Evolutionary conservation across 768 basidiomycete genomes (phyloP).

Genomic region (Kwoniella mangroviensis): DNA sequence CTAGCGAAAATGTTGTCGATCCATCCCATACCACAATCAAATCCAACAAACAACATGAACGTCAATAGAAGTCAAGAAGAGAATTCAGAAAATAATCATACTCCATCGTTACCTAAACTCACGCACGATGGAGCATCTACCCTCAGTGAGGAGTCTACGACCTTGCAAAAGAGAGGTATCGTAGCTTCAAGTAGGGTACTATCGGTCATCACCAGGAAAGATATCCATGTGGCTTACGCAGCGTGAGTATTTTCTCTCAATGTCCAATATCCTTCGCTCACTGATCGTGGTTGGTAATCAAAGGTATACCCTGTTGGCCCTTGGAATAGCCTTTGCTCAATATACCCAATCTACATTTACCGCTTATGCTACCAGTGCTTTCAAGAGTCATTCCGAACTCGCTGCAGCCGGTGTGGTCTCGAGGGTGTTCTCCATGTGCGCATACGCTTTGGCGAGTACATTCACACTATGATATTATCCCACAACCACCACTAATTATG

Average conservation of each 20-base stretch:
- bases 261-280: background rate
- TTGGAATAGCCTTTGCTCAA: conserved; percentile 17
- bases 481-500: background rate
- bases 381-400: conserved; percentile 17
- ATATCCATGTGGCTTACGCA: conserved; percentile 18
- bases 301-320: background rate
- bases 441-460: conserved; percentile 10
- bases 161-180: conserved; percentile 17
- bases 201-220: conserved; percentile 9
- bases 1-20: background rate
- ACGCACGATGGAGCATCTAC: conserved; percentile 3
- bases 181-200: conserved; percentile 10
- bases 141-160: conserved; percentile 4
- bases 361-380: conserved; percentile 21
- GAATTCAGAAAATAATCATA: background rate
- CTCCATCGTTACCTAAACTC: background rate
- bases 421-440: conserved; percentile 14
- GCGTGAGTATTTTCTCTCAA: background rate
- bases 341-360: conserved; percentile 10
- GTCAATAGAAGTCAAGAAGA: background rate
- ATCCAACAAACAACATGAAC: background rate
- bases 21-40: background rate
- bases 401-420: conserved; percentile 22
- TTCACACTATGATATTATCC: background rate
- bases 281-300: background rate